A percentile compares a stretch with the other conserved stretches of the same genome.
phyloP scores from a whole-genome alignment of 306 rosid species.

The Biancaea sappan region DNA sequence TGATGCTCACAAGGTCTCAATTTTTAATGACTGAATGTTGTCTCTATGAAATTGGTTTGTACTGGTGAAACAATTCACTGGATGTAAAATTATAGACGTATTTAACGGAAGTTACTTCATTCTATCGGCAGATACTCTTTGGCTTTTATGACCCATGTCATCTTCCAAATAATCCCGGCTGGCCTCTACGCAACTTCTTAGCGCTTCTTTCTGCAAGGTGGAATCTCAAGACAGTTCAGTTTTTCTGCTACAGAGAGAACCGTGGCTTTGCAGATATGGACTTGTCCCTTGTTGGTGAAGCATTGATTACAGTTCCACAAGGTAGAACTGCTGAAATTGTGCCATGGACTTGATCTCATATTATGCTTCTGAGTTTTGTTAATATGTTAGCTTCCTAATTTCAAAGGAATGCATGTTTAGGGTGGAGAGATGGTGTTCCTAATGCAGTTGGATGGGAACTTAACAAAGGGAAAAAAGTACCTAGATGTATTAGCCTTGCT shows the following conservation, averaged over 20 bases:
- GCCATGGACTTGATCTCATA: neutral
- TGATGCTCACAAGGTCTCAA: slow-evolving; percentile 62
- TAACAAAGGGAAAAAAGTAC: slow-evolving; percentile 65
- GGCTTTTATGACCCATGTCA: slow-evolving; percentile 98
- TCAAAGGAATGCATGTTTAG: slow-evolving; percentile 42
- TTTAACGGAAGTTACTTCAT: slow-evolving; percentile 37
- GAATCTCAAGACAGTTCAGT: slow-evolving; percentile 71
- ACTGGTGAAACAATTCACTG: slow-evolving; percentile 20
- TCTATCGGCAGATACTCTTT: slow-evolving; percentile 69
- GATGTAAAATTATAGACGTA: slow-evolving; percentile 20
- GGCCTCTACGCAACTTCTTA: slow-evolving; percentile 97
- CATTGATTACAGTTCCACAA: slow-evolving; percentile 59
- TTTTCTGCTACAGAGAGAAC: slow-evolving; percentile 89
- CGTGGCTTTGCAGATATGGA: slow-evolving; percentile 92
- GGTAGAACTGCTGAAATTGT: slow-evolving; percentile 55
- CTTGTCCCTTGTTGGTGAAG: slow-evolving; percentile 84
- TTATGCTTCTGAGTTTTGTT: slow-evolving; percentile 9
- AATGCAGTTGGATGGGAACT: slow-evolving; percentile 94
- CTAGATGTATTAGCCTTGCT: slow-evolving; percentile 84
- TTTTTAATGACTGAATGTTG: slow-evolving; percentile 30
- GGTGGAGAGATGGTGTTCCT: slow-evolving; percentile 60
- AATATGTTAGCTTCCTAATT: slow-evolving; percentile 31
- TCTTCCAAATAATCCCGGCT: slow-evolving; percentile 87
- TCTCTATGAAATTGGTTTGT: slow-evolving; percentile 25
- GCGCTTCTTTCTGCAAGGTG: slow-evolving; percentile 76